A percentile compares a stretch with the other conserved stretches of the same genome.
These are phyloP conservation scores for Staphylotrichum tortipilum DNA, from an alignment of 495 filamentous ascomycete species.

Conservation along the genomic window DNA sequence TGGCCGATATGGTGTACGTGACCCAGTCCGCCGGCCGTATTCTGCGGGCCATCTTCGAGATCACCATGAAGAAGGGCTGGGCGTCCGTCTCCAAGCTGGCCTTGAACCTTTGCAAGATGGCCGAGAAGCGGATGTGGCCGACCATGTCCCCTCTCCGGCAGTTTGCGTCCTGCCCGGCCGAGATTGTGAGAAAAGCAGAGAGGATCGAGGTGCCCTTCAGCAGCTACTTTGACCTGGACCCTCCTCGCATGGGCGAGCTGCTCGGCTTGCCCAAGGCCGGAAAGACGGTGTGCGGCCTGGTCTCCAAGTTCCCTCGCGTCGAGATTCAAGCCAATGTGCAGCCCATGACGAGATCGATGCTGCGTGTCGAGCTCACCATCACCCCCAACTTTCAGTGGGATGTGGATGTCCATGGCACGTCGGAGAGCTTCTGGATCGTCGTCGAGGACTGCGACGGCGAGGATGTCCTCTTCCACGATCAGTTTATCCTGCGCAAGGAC, in stretches of 20 bases:
- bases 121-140: constrained; percentile 98
- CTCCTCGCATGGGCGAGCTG: constrained; percentile 93
- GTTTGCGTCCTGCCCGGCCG: constrained; percentile 70
- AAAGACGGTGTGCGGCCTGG: constrained; percentile 70
- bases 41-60: constrained; percentile 91
- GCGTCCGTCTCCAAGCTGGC: constrained; percentile 86
- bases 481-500: constrained; percentile 81
- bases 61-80: constrained; percentile 93
- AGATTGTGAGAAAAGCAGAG: constrained; percentile 87
- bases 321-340: constrained; percentile 89
- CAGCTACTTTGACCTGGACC: constrained; percentile 91
- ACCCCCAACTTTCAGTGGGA: constrained; percentile 97
- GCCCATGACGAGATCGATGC: constrained; percentile 90
- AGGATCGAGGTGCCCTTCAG: constrained; percentile 89
- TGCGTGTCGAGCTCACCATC: constrained; percentile 88
- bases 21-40: constrained; percentile 97
- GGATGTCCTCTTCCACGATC: constrained; percentile 91
- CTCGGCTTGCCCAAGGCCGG: constrained; percentile 88
- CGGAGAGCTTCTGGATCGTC: constrained; percentile 93
- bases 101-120: constrained; percentile 96
- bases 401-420: constrained; percentile 71
- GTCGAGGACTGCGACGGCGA: constrained; percentile 97
- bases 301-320: constrained; percentile 87
- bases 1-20: constrained; percentile 98
- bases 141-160: constrained; percentile 95